Evolutionary conservation across 2,329 filamentous ascomycete species (phyloP).

Genomic region (Apiospora aurea): DNA sequence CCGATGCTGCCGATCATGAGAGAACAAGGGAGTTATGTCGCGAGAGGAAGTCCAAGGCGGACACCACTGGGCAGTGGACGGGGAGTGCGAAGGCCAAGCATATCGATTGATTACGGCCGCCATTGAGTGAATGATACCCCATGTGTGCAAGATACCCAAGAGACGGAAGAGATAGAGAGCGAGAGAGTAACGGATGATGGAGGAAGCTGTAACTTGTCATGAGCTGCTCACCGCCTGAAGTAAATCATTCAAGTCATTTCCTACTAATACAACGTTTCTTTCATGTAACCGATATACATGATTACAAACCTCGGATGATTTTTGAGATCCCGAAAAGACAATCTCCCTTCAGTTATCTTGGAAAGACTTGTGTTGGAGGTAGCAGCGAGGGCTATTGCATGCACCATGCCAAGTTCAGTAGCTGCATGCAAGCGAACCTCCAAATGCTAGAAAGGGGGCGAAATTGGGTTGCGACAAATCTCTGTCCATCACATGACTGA

Average conservation of each 20-base stretch:
- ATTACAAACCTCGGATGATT: not conserved
- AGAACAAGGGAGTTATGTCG: not conserved
- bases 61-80: not conserved
- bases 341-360: not conserved
- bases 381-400: not conserved
- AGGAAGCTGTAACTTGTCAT: not conserved
- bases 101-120: not conserved
- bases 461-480: not conserved
- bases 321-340: not conserved
- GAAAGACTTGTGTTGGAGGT: not conserved
- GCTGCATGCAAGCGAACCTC: conserved; percentile 4
- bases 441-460: not conserved
- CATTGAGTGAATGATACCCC: conserved; percentile 12
- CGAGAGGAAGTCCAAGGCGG: conserved; percentile 2
- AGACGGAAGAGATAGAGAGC: not conserved
- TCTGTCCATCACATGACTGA: conserved; percentile 9
- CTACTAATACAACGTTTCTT: conserved; percentile 5
- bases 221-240: conserved; percentile 5
- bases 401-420: conserved; percentile 1
- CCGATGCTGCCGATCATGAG: conserved; percentile 32
- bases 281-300: not conserved
- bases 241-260: not conserved
- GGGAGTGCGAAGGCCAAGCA: not conserved
- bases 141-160: conserved; percentile 13
- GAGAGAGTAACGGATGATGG: not conserved